Conservation (phyloP, 768 basidiomycete species). For the Strobilomyces echinocephalus region DNA sequence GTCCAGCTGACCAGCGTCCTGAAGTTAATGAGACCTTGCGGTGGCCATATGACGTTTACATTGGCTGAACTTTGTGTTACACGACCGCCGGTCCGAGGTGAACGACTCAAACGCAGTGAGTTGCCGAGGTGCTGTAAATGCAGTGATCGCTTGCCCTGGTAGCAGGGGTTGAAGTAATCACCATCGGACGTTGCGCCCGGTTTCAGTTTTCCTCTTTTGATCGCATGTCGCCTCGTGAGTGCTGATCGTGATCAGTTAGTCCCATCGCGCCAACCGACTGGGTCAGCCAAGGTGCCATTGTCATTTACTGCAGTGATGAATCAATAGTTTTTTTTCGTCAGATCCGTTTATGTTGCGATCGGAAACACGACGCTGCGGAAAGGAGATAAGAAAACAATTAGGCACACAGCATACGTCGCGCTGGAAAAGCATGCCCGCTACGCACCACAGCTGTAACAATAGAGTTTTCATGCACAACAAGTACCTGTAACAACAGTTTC, state of each 20-base stretch:
- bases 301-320: not conserved
- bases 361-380: conserved; percentile 12
- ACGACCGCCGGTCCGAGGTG: conserved; percentile 16
- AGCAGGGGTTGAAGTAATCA: conserved; percentile 8
- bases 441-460: conserved; percentile 19
- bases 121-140: conserved; percentile 10
- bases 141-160: conserved; percentile 12
- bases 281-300: conserved; percentile 5
- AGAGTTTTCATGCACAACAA: conserved; percentile 9
- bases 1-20: conserved; percentile 15
- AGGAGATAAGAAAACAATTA: conserved; percentile 25
- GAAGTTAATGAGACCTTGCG: conserved; percentile 11
- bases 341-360: conserved; percentile 11
- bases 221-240: conserved; percentile 4
- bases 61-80: conserved; percentile 23
- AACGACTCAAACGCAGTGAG: not conserved
- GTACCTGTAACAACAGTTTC: conserved; percentile 4
- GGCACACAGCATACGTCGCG: conserved; percentile 19
- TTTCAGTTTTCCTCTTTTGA: conserved; percentile 4
- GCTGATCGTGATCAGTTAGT: conserved; percentile 16
- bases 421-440: conserved; percentile 21
- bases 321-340: conserved; percentile 14
- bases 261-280: conserved; percentile 8
- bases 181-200: conserved; percentile 10
- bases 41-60: conserved; percentile 25